A percentile compares a stretch with the other conserved stretches of the same genome.
These are phyloP conservation scores for Stemphylium vesicarium DNA, from an alignment of 2,329 filamentous ascomycete species.

Conservation along the genomic window DNA sequence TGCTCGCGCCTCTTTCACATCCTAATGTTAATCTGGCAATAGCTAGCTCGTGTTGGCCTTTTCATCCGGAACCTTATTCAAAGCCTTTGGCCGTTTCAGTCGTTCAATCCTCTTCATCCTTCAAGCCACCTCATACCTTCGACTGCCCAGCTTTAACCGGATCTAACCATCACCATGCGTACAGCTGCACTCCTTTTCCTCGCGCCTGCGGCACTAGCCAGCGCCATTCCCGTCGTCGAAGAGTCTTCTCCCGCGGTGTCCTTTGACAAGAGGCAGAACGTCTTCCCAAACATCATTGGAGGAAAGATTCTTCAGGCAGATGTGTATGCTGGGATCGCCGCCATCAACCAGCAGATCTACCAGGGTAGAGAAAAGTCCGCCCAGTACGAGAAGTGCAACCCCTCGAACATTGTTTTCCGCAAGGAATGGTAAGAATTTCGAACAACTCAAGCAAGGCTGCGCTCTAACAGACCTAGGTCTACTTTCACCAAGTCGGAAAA, in stretches of 20 bases:
- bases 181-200: slow-evolving; percentile 26
- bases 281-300: slow-evolving; percentile 10
- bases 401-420: slow-evolving; percentile 49
- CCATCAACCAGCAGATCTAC: slow-evolving; percentile 35
- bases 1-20: slow-evolving; percentile 6
- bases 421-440: slow-evolving; percentile 51
- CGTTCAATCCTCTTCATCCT: slow-evolving; percentile 10
- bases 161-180: slow-evolving; percentile 24
- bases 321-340: slow-evolving; percentile 31
- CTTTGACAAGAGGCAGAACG: slow-evolving; percentile 28
- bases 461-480: slow-evolving; percentile 24
- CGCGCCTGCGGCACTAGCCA: slow-evolving; percentile 20
- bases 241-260: slow-evolving; percentile 8
- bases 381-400: slow-evolving; percentile 44
- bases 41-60: slow-evolving; percentile 9
- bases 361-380: slow-evolving; percentile 27
- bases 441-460: not conserved
- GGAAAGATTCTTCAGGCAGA: slow-evolving; percentile 30
- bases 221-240: slow-evolving; percentile 22
- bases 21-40: slow-evolving; percentile 17
- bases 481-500: slow-evolving; percentile 34
- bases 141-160: slow-evolving; percentile 13
- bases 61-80: slow-evolving; percentile 19
- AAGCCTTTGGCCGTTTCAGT: slow-evolving; percentile 5
- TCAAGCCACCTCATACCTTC: slow-evolving; percentile 3